A percentile compares a stretch with the other conserved stretches of the same genome.
Evolutionary conservation across 768 basidiomycete genomes (phyloP).

Genomic region (Boletus sensibilis): DNA sequence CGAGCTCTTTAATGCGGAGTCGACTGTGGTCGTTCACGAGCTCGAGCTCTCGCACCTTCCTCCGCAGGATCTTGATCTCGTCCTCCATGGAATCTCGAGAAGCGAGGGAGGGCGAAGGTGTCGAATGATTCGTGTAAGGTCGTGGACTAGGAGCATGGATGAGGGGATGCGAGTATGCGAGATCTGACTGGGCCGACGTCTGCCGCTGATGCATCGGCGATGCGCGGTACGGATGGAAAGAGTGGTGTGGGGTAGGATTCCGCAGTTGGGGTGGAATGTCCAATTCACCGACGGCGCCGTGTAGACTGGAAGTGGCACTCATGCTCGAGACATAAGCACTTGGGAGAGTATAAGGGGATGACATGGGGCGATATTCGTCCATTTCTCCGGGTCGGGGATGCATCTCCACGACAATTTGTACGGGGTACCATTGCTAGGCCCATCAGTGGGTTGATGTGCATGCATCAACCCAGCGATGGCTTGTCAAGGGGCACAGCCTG

Average conservation of each 20-base stretch:
- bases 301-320: slow-evolving; percentile 48
- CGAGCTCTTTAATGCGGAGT: slow-evolving; percentile 47
- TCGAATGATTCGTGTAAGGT: slow-evolving; percentile 19
- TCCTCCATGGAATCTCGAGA: slow-evolving; percentile 38
- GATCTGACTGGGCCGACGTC: slow-evolving; percentile 23
- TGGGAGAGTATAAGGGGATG: slow-evolving; percentile 32
- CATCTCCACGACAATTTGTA: slow-evolving; percentile 31
- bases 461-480: slow-evolving; percentile 29
- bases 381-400: slow-evolving; percentile 40
- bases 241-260: slow-evolving; percentile 30
- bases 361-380: slow-evolving; percentile 37
- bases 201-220: slow-evolving; percentile 24
- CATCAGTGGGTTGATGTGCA: slow-evolving; percentile 23
- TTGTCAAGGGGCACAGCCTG: slow-evolving; percentile 25
- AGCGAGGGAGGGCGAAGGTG: slow-evolving; percentile 9
- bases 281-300: slow-evolving; percentile 62
- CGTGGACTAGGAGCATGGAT: slow-evolving; percentile 18
- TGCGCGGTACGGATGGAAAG: slow-evolving; percentile 27
- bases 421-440: slow-evolving; percentile 26
- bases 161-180: slow-evolving; percentile 18
- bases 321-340: slow-evolving; percentile 43
- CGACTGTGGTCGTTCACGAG: slow-evolving; percentile 52
- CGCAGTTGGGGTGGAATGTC: slow-evolving; percentile 37
- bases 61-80: slow-evolving; percentile 56
- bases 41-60: slow-evolving; percentile 63